Conservation (phyloP, 2,329 filamentous ascomycete genomes). For the Aplosporella prunicola region DNA sequence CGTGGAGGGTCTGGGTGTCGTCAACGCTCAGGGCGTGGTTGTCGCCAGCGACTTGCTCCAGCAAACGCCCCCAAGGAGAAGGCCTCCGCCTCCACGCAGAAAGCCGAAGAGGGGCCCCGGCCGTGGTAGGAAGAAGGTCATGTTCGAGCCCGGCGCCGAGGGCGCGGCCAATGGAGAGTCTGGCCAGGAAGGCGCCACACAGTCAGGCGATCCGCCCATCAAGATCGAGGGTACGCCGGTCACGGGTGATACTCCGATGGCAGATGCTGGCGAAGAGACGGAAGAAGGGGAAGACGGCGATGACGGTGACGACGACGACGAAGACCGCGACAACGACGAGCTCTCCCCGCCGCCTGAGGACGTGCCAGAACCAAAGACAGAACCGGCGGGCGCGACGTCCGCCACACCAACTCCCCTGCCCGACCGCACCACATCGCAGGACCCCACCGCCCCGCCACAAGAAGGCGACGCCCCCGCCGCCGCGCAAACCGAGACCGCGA, state of each 20-base stretch:
- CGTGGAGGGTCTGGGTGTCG: constrained; percentile 50
- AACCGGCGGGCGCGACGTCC: background rate
- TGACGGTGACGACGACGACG: constrained; percentile 37
- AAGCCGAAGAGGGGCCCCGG: constrained; percentile 68
- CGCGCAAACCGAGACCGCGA: background rate
- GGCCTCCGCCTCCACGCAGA: constrained; percentile 67
- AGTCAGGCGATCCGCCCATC: constrained; percentile 18
- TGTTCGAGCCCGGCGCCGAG: constrained; percentile 40
- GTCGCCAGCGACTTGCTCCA: constrained; percentile 39
- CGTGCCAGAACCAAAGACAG: constrained; percentile 17
- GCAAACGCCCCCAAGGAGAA: constrained; percentile 47
- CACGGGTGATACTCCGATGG: constrained; percentile 32
- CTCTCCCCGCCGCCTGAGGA: constrained; percentile 36
- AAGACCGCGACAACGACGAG: constrained; percentile 36
- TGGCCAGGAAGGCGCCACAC: constrained; percentile 19
- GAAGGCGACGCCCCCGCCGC: background rate
- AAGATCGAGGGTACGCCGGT: constrained; percentile 33
- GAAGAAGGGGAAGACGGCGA: constrained; percentile 44
- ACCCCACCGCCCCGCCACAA: background rate
- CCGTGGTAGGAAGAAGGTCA: constrained; percentile 67
- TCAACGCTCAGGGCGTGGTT: constrained; percentile 52
- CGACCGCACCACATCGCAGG: background rate
- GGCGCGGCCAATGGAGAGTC: constrained; percentile 32
- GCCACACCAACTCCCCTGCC: background rate
- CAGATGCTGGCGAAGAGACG: constrained; percentile 39